These are phyloP conservation scores for Aspergillus sp. DNA, from an alignment of 2,329 filamentous ascomycete genomes.

Conservation along the genomic window DNA sequence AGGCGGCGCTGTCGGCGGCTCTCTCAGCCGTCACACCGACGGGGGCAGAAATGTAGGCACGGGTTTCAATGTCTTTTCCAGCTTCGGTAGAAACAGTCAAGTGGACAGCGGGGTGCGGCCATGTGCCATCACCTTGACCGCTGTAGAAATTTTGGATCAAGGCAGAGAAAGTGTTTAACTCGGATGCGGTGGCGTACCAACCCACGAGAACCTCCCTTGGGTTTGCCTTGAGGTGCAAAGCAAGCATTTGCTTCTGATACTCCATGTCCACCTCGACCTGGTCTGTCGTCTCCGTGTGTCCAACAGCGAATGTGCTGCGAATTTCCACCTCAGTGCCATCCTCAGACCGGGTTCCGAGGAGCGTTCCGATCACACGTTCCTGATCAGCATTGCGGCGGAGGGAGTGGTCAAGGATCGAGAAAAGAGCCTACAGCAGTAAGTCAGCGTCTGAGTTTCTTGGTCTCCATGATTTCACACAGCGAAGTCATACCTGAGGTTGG, in stretches of 20 bases:
- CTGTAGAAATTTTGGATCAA: conserved; percentile 99
- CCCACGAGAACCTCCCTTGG: conserved; percentile 92
- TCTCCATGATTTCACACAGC: neutral
- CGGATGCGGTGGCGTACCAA: conserved; percentile 96
- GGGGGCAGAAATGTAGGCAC: conserved; percentile 92
- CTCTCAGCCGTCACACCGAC: conserved; percentile 94
- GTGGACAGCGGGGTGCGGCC: conserved; percentile 95
- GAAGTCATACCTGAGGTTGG: conserved; percentile 77
- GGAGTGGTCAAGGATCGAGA: conserved; percentile 80
- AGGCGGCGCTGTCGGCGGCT: conserved; percentile 92
- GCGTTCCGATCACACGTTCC: conserved; percentile 92
- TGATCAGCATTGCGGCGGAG: conserved; percentile 88
- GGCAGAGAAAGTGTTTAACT: conserved; percentile 97
- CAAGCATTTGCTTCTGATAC: conserved; percentile 99
- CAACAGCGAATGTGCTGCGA: conserved; percentile 93
- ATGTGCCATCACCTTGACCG: conserved; percentile 93
- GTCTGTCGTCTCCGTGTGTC: conserved; percentile 96
- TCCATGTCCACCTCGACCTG: conserved; percentile 99
- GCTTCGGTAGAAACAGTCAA: conserved; percentile 90
- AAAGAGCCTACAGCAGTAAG: conserved; percentile 52
- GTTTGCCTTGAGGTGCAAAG: conserved; percentile 87
- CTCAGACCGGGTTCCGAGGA: conserved; percentile 89
- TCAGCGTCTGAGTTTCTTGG: conserved; percentile 17
- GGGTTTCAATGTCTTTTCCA: conserved; percentile 82
- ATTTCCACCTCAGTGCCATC: conserved; percentile 97